Evolutionary conservation across 768 basidiomycete genomes (phyloP), one percentile per base, ranked within the genome.

Genomic region (Hygrocybe coccinea): DNA sequence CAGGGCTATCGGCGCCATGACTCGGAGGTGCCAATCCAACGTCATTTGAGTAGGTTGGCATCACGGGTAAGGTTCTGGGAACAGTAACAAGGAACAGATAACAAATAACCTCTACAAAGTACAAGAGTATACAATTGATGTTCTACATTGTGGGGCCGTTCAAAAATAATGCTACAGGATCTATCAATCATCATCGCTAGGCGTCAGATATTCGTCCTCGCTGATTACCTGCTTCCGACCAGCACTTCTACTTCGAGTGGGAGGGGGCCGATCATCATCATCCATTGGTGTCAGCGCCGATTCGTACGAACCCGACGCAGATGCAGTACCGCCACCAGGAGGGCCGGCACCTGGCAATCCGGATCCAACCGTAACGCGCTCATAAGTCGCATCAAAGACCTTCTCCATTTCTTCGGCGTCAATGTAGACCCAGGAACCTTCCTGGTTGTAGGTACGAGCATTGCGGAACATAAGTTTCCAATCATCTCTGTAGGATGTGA

Each of bases 391-490:
- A 57, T 88, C 80, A 67, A 95, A 93, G 48, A 86, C 85, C 66
- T 88, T 89, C 72, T 95, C 89, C 89, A 95, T 91, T 74, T 92
- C 90, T 48, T 91, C 89, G 7, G 95, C 94, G 58, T 95, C 92
- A 57, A 89, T 78, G 70, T 94, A 95, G 36, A 97, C 93, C 89
- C 91, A 92, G 0, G 92, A 95, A 1, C 89, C 92, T 70, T 95
- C 92, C 69, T 89, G 86, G 68, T 97, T 97, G 77, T 92, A 98
- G 43, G 84, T 89, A 63, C 89, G 81, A 4, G 95, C 95, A 64
- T 98, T 98, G 69, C 83, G 80, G 71, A 95, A 97, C 88, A 99
- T 94, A 54, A 93, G 79, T 61, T 80, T 80, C 84, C 87, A 92
- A 69, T 95, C 92, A 45, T 83, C 81, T 55, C 81, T 76, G 73